Evolutionary conservation across 2,329 filamentous ascomycete species (phyloP), one percentile per base, ranked within the genome.

Genomic region (Calonectria ilicicola): DNA sequence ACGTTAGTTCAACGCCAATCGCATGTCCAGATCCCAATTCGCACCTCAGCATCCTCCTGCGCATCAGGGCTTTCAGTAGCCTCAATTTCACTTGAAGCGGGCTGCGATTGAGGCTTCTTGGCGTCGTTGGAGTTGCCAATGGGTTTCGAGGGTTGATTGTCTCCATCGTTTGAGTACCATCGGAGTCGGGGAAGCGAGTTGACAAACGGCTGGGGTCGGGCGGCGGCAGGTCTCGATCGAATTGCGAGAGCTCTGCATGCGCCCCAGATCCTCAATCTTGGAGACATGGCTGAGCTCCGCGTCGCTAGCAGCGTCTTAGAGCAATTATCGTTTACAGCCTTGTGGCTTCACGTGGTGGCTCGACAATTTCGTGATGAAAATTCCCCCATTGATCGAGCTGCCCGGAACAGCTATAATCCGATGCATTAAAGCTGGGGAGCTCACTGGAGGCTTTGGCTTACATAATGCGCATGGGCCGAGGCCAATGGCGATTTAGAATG

Each of bases 121-220:
- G 51, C 8, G 46, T 70, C 72, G 47, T 53, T 72, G 56, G 72
- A 42, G 70, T 72, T 76, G 46, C 71, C 73, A 73, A 76, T 76
- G 47, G 79, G 70, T 62, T 77, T 79, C 49, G 76, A 70, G n/a
- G 77, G 72, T 29, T 74, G 78, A 51, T 74, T 76, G 68, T 77
- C 80, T 71, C 78, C 78, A 77, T 85, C 82, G 74, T 79, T 82
- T 60, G 83, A 81, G 72, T 84, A 82, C 69, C 77, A 76, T 76
- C 79, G 77, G 51, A 74, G 67, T 46, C 65, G 75, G 53, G 75
- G 74, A 68, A 77, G 73, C 47, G 77, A 68, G 38, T 64, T 77
- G 49, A 77, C 60, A 62, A 81, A 76, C 23, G 73, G 73, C 63
- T 78, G 67, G 35, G 77, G 70, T 63, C 78, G 74, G 66, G 77